phyloP scores from a whole-genome alignment of 2,329 filamentous ascomycete species.

The Verticillium dahliae region DNA sequence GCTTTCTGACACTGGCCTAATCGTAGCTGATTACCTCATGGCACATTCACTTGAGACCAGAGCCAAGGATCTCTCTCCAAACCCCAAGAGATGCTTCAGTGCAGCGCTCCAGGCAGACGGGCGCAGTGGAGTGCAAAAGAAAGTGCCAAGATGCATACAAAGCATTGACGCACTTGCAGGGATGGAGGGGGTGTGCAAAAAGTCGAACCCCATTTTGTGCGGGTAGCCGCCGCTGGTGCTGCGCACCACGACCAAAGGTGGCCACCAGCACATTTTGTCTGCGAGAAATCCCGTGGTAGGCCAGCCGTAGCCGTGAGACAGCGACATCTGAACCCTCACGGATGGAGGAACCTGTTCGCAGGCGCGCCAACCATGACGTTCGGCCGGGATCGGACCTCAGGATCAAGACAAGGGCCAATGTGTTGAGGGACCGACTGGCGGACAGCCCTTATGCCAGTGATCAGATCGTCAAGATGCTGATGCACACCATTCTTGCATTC shows the following conservation, averaged over 20 bases:
- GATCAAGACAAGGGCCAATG: neutral
- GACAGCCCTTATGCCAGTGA: neutral
- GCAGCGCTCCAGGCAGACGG: neutral
- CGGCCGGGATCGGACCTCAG: neutral
- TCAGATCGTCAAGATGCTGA: constrained; percentile 6
- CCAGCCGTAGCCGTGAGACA: constrained; percentile 1
- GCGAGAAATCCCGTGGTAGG: neutral
- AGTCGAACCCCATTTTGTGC: neutral
- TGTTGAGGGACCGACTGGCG: constrained; percentile 1
- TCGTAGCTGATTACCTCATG: too few relatives aligned
- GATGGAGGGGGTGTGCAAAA: constrained; percentile 5
- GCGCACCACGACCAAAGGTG: neutral
- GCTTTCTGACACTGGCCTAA: too few relatives aligned
- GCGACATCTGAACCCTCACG: constrained; percentile 1
- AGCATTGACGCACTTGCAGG: constrained; percentile 33
- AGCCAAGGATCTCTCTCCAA: neutral
- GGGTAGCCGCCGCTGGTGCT: neutral
- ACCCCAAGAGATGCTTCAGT: neutral
- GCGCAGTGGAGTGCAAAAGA: neutral
- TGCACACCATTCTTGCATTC: constrained; percentile 9
- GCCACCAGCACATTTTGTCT: neutral
- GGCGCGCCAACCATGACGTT: neutral
- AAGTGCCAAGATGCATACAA: constrained; percentile 21
- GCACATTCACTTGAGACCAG: too few relatives aligned
- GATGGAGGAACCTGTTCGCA: neutral